Percentiles rank a stretch among this genome's conserved stretches.
These are phyloP conservation scores for Podospora australis DNA, from an alignment of 495 filamentous ascomycete genomes.

Conservation along the genomic window DNA sequence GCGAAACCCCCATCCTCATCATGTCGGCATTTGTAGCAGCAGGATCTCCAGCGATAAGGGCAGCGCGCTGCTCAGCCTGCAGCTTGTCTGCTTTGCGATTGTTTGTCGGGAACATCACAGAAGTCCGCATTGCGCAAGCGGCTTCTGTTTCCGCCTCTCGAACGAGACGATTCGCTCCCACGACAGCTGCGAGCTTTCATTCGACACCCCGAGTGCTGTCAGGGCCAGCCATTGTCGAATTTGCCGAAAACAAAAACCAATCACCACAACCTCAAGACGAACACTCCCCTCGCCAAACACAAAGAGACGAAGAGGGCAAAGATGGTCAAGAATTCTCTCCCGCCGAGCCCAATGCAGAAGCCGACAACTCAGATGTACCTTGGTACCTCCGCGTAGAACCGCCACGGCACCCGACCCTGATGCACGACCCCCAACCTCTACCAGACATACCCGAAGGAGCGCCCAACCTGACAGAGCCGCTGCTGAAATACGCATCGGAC, in stretches of 20 bases:
- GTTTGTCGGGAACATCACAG: conserved; percentile 14
- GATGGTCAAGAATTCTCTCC: no score
- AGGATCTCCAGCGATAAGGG: conserved; percentile 15
- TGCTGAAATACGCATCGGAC: conserved; percentile 73
- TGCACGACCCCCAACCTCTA: conserved; percentile 57
- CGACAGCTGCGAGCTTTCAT: conserved; percentile 15
- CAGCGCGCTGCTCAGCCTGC: conserved; percentile 25
- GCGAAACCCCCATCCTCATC: no score
- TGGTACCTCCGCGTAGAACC: conserved; percentile 84
- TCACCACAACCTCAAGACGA: background rate
- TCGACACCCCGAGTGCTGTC: conserved; percentile 8
- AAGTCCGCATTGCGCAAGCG: conserved; percentile 3
- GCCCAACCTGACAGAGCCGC: conserved; percentile 61
- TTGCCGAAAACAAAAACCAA: background rate
- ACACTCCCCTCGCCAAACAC: no score
- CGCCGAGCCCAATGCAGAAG: no score
- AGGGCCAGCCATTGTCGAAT: conserved; percentile 20
- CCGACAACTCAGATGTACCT: conserved; percentile 35
- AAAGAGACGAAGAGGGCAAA: no score
- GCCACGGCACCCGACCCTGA: conserved; percentile 41
- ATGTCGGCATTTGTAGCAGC: conserved; percentile 15
- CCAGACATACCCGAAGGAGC: conserved; percentile 69
- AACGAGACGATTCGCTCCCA: background rate
- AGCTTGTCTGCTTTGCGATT: conserved; percentile 19
- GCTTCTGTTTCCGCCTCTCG: no score